Evolutionary conservation across 2,329 filamentous ascomycete genomes (phyloP), one percentile per base, ranked within the genome.

Genomic region (Colletotrichum coccodes): DNA sequence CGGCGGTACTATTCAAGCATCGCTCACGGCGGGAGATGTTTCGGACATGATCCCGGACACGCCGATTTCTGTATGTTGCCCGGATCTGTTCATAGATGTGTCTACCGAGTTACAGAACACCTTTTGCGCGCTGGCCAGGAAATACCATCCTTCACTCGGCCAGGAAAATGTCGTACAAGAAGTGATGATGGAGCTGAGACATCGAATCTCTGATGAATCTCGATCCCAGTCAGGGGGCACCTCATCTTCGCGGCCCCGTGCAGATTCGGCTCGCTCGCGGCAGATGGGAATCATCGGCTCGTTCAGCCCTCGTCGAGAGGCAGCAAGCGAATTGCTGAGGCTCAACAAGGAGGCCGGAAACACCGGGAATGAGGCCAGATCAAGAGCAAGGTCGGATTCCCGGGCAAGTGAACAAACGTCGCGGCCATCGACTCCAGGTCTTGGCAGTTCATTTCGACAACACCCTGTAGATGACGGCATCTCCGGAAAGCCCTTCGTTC

Each of bases 401-500:
- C 61, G 49, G 28, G 34, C 61, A 28, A 69, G 66, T n/a, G 62
- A 69, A 16, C 61, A 66, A 36, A 47, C 61, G 23, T 69, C 66
- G 18, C 66, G 49, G 8, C 62, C 61, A 7, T 69, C 66, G 23
- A 69, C 66, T 28, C 66, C 66, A 14, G 40, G 56, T 5, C 23
- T 38, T 12, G 34, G 26, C 14, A 60, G 32, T 26, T 60, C 61
- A 12, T 36, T 66, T 34, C 66, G 66, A 40, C 66, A 50, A 28
- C 62, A 57, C n/a, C 9, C 72, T 9, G 67, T 76, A 7, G 81
- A 85, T 59, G 85, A 87, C 71, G 87, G 87, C 11, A 86, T 89
- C 32, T 84, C 86, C 7, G 86, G 87, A 26, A 86, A 78, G 69
- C 87, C 87, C 0, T 89, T 89, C 72, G 76, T 86, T 14, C 81